These are phyloP conservation scores for Hirschfeldia incana DNA, from an alignment of 345 rosid genomes.

Conservation along the genomic window DNA sequence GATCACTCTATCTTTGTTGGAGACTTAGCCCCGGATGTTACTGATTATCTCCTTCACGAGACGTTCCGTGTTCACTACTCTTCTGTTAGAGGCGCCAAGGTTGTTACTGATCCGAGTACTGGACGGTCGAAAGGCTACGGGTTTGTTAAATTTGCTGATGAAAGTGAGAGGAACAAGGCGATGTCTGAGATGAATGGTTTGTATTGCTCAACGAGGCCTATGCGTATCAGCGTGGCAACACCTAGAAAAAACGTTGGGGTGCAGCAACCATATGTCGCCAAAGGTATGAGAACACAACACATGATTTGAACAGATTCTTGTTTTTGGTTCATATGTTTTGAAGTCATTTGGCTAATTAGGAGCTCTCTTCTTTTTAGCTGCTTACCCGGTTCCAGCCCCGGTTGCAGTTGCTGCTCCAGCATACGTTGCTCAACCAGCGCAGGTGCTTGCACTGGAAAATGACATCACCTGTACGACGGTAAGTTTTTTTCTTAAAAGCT, in stretches of 20 bases:
- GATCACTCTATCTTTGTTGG: background rate
- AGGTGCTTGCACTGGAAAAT: constrained; percentile 43
- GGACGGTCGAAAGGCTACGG: background rate
- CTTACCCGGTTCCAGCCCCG: background rate
- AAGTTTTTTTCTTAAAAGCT: constrained; percentile 38
- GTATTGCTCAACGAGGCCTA: background rate
- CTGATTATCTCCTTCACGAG: background rate
- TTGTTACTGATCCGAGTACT: background rate
- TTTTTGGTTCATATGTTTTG: background rate
- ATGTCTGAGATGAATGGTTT: background rate
- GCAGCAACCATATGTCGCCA: background rate
- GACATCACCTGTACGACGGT: constrained; percentile 85
- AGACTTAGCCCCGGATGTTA: background rate
- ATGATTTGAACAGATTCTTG: background rate
- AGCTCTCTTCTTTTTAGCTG: background rate
- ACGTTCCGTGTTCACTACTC: background rate
- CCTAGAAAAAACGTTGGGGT: background rate
- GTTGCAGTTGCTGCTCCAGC: background rate
- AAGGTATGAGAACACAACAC: background rate
- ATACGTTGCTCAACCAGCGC: background rate
- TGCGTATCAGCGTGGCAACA: background rate
- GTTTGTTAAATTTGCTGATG: background rate
- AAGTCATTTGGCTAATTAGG: background rate
- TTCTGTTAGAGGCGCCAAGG: background rate
- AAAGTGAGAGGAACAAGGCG: background rate